phyloP scores from a whole-genome alignment of 1,284 basidiomycete genomes.

The Ganoderma meredithae region DNA sequence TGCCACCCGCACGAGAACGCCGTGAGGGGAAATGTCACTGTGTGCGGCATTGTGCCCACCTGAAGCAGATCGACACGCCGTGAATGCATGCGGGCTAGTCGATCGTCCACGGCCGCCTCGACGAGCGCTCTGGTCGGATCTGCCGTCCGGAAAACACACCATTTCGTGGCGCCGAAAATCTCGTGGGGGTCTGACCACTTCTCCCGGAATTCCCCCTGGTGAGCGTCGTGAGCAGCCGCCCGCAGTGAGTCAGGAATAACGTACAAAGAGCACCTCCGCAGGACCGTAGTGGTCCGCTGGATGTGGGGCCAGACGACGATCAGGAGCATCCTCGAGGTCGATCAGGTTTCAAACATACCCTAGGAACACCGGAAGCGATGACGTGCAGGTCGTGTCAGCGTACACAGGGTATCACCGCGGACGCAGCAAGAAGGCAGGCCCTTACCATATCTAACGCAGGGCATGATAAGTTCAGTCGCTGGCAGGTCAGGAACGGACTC shows the following conservation, averaged over 20 bases:
- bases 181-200: conserved; percentile 49
- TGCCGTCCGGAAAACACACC: conserved; percentile 76
- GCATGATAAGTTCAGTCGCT: conserved; percentile 6
- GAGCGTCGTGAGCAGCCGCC: conserved; percentile 13
- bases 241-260: conserved; percentile 8
- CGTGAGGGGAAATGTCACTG: too few relatives aligned
- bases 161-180: conserved; percentile 79
- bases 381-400: neutral
- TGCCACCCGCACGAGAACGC: conserved; percentile 38
- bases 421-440: neutral
- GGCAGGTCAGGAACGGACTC: conserved; percentile 6
- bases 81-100: conserved; percentile 61
- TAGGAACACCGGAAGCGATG: conserved; percentile 8
- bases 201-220: conserved; percentile 72
- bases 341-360: conserved; percentile 26
- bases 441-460: conserved; percentile 48
- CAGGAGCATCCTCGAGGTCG: neutral
- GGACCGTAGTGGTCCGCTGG: conserved; percentile 85
- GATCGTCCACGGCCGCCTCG: conserved; percentile 71
- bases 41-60: conserved; percentile 45
- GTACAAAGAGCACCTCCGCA: conserved; percentile 79
- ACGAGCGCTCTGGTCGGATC: conserved; percentile 63
- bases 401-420: neutral
- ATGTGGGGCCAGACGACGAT: conserved; percentile 6
- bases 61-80: conserved; percentile 74